Conservation (phyloP, 2,329 filamentous ascomycete genomes). For the Neonectria coccinea region DNA sequence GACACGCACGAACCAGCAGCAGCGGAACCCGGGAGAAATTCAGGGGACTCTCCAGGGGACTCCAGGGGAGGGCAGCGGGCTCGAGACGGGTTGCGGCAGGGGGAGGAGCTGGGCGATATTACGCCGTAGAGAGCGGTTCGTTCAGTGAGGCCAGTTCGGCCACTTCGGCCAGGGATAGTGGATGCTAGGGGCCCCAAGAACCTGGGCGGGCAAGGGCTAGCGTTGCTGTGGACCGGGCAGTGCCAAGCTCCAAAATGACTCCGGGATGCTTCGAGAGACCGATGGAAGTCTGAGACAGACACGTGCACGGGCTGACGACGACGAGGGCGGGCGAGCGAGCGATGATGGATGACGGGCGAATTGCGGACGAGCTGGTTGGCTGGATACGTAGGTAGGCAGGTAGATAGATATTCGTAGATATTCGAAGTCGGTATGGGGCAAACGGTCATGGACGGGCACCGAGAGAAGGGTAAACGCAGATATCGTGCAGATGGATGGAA, state of each 20-base stretch:
- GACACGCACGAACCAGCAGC: slow-evolving; percentile 42
- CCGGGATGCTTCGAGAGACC: slow-evolving; percentile 15
- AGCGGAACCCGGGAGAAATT: slow-evolving; percentile 32
- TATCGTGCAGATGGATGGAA: background rate
- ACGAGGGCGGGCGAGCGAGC: background rate
- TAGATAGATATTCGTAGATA: background rate
- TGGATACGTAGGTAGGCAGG: background rate
- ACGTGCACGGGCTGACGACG: slow-evolving; percentile 32
- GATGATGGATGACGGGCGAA: background rate
- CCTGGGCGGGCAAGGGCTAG: slow-evolving; percentile 16
- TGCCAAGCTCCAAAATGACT: slow-evolving; percentile 18
- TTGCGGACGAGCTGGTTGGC: slow-evolving; percentile 1
- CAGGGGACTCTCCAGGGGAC: slow-evolving; percentile 35
- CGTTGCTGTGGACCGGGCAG: slow-evolving; percentile 6
- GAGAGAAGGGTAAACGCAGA: background rate
- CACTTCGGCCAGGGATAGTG: slow-evolving; percentile 17
- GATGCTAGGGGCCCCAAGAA: slow-evolving; percentile 9
- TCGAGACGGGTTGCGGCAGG: slow-evolving; percentile 29
- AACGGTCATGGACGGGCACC: background rate
- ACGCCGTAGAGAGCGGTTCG: slow-evolving; percentile 16
- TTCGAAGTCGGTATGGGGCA: background rate
- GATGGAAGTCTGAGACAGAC: slow-evolving; percentile 25
- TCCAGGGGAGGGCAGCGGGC: slow-evolving; percentile 31
- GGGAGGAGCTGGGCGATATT: slow-evolving; percentile 14
- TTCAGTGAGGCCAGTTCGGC: slow-evolving; percentile 23